Evolutionary conservation across 345 rosid species (phyloP), one percentile per base, ranked within the genome.

Genomic region (Sisymbrium altissimum): DNA sequence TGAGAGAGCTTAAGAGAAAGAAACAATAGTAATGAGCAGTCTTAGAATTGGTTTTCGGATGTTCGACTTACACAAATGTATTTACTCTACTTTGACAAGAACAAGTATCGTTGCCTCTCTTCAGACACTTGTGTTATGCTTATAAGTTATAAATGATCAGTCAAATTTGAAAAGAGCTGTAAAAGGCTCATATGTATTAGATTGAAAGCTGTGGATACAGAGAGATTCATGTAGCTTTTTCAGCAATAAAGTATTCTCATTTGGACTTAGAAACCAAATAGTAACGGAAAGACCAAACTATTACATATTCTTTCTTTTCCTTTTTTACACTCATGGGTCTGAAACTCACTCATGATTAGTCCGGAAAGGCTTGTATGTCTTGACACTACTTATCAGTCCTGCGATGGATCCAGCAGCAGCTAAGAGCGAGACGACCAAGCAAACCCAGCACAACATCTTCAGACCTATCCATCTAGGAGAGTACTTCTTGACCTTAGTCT

Each of bases 331-430:
- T 21, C 25, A 55, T 66, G 33, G 65, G 27, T 66, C 43, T 46
- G 56, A 68, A 50, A 46, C 50, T 77, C 58, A 77, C 46, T 64
- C 66, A 64, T 77, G 76, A n/a, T 15, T 39, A 43, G 86, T 66
- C 59, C 82, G 54, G 82, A 95, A 95, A 1, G 99, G 97, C 86
- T 86, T 86, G 78, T 85, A 95, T 12, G 78, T 65, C 83, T 79
- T 84, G 76, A 94, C 84, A 71, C 89, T 83, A 18, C 84, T 79
- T 58, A 79, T 50, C 30, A 95, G 80, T 43, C 99, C 99, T 19
- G 86, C 84, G 50, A 91, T 44, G 18, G 97, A 87, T 18, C 96
- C 97, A 33, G 84, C 89, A 0, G 83, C 93, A 3, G 97, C 95
- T 18, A 91, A 66, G 8, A 88, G 84, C 1, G 99, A 89, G 0